A percentile compares a stretch with the other conserved stretches of the same genome.
These are phyloP conservation scores for Hydnomerulius pinastri DNA, from an alignment of 768 basidiomycete species.

Conservation along the genomic window DNA sequence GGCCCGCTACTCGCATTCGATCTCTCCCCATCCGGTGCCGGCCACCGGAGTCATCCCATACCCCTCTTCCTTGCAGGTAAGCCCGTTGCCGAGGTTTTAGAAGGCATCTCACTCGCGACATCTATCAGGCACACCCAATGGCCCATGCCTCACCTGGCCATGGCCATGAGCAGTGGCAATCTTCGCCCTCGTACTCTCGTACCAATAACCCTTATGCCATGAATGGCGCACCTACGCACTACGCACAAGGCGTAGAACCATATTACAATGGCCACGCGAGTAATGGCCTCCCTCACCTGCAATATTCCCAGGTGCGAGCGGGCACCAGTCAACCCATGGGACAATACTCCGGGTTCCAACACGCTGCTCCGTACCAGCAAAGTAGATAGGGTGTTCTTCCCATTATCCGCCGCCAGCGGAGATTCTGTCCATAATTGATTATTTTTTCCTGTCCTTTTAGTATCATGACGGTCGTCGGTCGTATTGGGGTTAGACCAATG, in stretches of 20 bases:
- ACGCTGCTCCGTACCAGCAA: slow-evolving; percentile 31
- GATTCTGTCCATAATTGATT: slow-evolving; percentile 1
- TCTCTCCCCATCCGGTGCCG: slow-evolving; percentile 15
- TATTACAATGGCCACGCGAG: slow-evolving; percentile 25
- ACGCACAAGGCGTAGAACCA: slow-evolving; percentile 24
- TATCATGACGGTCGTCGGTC: not conserved
- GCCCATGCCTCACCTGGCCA: slow-evolving; percentile 15
- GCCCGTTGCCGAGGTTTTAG: not conserved
- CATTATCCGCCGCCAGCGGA: not conserved
- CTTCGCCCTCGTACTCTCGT: slow-evolving; percentile 26
- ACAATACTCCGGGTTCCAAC: slow-evolving; percentile 30
- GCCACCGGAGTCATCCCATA: slow-evolving; percentile 22
- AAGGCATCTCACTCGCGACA: not conserved
- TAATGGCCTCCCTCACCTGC: slow-evolving; percentile 11
- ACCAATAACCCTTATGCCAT: slow-evolving; percentile 16
- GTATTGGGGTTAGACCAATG: not conserved
- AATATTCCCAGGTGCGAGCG: slow-evolving; percentile 32
- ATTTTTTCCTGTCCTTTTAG: slow-evolving; percentile 9
- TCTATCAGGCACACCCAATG: slow-evolving; percentile 11
- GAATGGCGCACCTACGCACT: slow-evolving; percentile 19
- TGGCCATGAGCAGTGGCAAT: slow-evolving; percentile 25
- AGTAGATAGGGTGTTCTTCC: slow-evolving; percentile 19
- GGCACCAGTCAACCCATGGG: slow-evolving; percentile 16
- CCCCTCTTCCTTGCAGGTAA: slow-evolving; percentile 28
- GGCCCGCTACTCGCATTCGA: slow-evolving; percentile 17